Evolutionary conservation across 1,284 basidiomycete species (phyloP).

Genomic region (Microbotryomycetes sp.): DNA sequence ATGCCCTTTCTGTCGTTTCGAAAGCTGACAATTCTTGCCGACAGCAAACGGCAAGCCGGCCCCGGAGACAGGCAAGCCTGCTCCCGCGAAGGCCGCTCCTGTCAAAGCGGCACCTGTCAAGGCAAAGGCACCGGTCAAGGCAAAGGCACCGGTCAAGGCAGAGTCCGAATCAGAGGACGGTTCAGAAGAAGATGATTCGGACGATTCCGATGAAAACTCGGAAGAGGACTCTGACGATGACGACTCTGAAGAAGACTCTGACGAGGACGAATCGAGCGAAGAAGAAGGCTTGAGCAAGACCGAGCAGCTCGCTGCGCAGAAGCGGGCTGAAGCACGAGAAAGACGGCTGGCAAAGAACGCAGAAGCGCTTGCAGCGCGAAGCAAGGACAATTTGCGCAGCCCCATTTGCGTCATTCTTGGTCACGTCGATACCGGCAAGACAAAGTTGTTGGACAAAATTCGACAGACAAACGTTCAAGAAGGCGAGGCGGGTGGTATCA

Average conservation of each 20-base stretch:
- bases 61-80: constrained; percentile 22
- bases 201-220: constrained; percentile 47
- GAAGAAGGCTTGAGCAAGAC: constrained; percentile 41
- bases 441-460: constrained; percentile 97
- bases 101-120: constrained; percentile 13
- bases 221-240: constrained; percentile 52
- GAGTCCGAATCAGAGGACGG: constrained; percentile 42
- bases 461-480: constrained; percentile 99
- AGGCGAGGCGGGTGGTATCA: constrained; percentile 99
- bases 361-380: constrained; percentile 77
- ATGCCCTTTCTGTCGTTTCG: constrained; percentile 26
- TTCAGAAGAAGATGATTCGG: constrained; percentile 46
- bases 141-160: constrained; percentile 26
- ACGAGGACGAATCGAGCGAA: constrained; percentile 39
- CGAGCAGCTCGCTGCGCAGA: constrained; percentile 57
- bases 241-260: constrained; percentile 49
- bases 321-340: constrained; percentile 75
- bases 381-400: constrained; percentile 83
- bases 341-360: constrained; percentile 74
- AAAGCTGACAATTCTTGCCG: constrained; percentile 35
- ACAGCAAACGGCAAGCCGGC: constrained; percentile 36
- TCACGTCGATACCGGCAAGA: constrained; percentile 99
- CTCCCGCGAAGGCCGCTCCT: constrained; percentile 11
- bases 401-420: constrained; percentile 99
- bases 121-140: constrained; percentile 7